Base-by-base conservation (phyloP, 2,329 filamentous ascomycete genomes). In the Colletotrichum tanaceti region DNA sequence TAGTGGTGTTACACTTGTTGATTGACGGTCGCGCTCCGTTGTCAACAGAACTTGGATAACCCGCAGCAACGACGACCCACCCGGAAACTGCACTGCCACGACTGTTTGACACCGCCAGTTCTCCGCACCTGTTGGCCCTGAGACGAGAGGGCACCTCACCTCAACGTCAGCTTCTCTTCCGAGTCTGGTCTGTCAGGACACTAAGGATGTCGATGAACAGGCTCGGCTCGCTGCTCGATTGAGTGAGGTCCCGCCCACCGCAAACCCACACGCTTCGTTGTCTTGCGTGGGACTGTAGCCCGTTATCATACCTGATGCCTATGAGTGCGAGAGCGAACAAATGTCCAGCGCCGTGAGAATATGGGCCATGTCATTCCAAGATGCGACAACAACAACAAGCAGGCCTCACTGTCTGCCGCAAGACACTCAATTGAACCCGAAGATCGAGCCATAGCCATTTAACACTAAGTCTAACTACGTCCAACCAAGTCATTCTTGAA, bases 391-490 rank as follows among this genome's bases (percentile, higher is more conserved):
- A 39, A 11, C 28, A 39, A 11, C 44, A 32, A 9, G 11, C 16
- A n/a, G 24, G 22, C 49, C 32, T 55, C 52, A 39, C 24, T 43
- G 7, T 32, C 28, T 9, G 14, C 11, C 13, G 20, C 20, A n/a
- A n/a, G 35, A 22, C 39, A 10, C 28, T n/a, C 32, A 35, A 38
- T 20, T n/a, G 20, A n/a, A 18, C 5, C n/a, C 49, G 16, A 11
- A 11, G 22, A 41, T 44, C 10, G 22, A 63, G 13, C 49, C 61
- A 49, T 65, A 66, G 52, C 66, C 62, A 69, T 39, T 69, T 47
- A 61, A 63, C 50, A 69, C 55, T 69, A 68, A 57, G 53, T 68
- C 63, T 69, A 66, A 58, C 50, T 69, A 69, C 55, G 38, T 44
- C 13, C 28, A 60, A 66, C 28, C 43, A 69, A 53, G 50, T 52